A percentile compares a stretch with the other conserved stretches of the same genome.
These are phyloP conservation scores for Aspergillus biplanus DNA, from an alignment of 495 filamentous ascomycete genomes.

Conservation along the genomic window DNA sequence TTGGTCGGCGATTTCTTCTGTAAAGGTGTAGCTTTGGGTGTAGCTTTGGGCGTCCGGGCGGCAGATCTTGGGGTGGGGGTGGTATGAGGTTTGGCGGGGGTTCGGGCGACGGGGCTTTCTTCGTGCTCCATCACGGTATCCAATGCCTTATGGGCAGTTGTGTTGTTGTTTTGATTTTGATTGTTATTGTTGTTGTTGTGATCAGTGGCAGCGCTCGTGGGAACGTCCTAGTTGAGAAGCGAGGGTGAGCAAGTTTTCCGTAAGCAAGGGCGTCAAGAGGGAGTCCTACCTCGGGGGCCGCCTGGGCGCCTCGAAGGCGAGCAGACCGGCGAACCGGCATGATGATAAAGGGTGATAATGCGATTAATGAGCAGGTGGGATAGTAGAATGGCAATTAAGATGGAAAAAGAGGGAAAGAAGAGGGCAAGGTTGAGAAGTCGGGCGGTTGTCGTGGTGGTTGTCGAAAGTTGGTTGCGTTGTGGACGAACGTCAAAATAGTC, in stretches of 20 bases:
- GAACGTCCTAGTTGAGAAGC: slow-evolving; percentile 23
- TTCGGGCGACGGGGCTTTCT: slow-evolving; percentile 27
- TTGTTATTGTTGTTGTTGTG: slow-evolving; percentile 16
- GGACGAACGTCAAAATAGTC: slow-evolving; percentile 9
- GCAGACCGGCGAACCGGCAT: slow-evolving; percentile 49
- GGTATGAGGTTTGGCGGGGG: slow-evolving; percentile 9
- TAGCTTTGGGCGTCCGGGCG: slow-evolving; percentile 20
- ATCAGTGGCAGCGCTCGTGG: slow-evolving; percentile 17
- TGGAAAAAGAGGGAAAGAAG: slow-evolving; percentile 1
- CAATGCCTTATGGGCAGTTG: slow-evolving; percentile 24
- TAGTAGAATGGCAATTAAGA: slow-evolving; percentile 1
- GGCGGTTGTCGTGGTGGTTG: neutral
- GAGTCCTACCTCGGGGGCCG: slow-evolving; percentile 35
- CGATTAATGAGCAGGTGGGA: neutral
- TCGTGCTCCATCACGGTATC: slow-evolving; percentile 45
- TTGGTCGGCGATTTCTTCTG: slow-evolving; percentile 38
- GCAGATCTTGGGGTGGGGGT: slow-evolving; percentile 14
- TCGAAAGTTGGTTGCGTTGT: slow-evolving; percentile 8
- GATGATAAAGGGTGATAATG: slow-evolving; percentile 1
- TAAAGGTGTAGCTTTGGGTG: slow-evolving; percentile 12
- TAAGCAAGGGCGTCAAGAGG: slow-evolving; percentile 21
- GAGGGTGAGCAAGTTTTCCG: slow-evolving; percentile 21
- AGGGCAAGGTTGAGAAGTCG: neutral
- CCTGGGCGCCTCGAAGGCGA: slow-evolving; percentile 38
- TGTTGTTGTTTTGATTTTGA: neutral